Percentiles rank a stretch among this genome's conserved stretches.
These are phyloP conservation scores for Oryza rufipogon DNA, from an alignment of 176 grass and related monocot genomes.

Conservation along the genomic window DNA sequence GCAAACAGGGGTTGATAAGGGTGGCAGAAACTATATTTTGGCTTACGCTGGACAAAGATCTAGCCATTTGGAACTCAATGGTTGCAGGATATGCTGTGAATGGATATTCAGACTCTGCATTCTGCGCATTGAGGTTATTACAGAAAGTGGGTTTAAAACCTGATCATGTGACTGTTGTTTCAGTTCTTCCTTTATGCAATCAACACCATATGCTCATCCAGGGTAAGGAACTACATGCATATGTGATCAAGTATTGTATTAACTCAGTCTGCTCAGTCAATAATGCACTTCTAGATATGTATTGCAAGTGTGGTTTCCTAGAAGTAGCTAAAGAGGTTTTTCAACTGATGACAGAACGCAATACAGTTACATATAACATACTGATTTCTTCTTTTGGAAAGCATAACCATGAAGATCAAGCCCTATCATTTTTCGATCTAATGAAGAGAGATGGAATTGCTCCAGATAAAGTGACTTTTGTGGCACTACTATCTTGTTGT, in stretches of 20 bases:
- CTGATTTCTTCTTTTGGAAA: conserved; percentile 72
- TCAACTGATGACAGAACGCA: conserved; percentile 35
- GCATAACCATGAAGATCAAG: conserved; percentile 53
- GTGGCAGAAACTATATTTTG: conserved; percentile 45
- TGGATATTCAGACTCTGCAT: conserved; percentile 53
- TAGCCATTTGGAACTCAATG: conserved; percentile 66
- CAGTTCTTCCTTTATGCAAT: conserved; percentile 62
- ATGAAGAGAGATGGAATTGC: conserved; percentile 50
- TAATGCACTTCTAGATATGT: conserved; percentile 76
- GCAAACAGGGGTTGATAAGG: conserved; percentile 41
- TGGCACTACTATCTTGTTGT: conserved; percentile 67
- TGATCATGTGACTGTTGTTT: conserved; percentile 60
- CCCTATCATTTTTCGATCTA: conserved; percentile 47
- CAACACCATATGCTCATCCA: conserved; percentile 43
- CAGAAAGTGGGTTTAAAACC: conserved; percentile 46
- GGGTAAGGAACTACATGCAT: conserved; percentile 62
- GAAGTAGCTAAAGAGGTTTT: conserved; percentile 47
- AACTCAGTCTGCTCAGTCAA: conserved; percentile 53
- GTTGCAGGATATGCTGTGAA: conserved; percentile 50
- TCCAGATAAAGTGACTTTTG: conserved; percentile 79
- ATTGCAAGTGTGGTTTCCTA: conserved; percentile 66
- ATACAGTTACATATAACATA: conserved; percentile 67
- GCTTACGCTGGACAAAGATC: conserved; percentile 42
- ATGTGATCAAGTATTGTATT: conserved; percentile 39
- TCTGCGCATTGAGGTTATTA: conserved; percentile 38